Conservation (phyloP, 2,329 filamentous ascomycete genomes). For the Furcasterigmium sp. region DNA sequence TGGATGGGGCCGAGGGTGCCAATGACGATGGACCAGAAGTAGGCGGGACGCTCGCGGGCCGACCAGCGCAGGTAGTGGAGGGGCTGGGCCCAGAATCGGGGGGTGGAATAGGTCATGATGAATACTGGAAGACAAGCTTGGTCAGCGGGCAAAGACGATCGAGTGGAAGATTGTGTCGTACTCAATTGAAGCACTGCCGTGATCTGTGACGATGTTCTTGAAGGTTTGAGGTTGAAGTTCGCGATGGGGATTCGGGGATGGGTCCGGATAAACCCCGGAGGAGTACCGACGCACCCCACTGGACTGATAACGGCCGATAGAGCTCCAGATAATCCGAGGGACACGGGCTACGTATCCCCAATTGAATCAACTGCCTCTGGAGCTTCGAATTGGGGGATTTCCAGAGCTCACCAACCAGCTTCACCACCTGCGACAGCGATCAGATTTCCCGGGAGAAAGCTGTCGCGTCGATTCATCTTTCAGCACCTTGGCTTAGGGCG, state of each 20-base stretch:
- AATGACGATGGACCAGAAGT: conserved; percentile 81
- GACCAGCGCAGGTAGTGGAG: conserved; percentile 85
- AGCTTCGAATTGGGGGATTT: conserved; percentile 10
- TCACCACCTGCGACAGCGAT: conserved; percentile 3
- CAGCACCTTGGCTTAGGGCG: too few species aligned
- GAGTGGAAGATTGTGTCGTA: conserved; percentile 8
- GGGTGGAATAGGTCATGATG: conserved; percentile 56
- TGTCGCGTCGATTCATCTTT: conserved; percentile 11
- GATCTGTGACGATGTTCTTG: conserved; percentile 4
- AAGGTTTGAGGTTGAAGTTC: conserved; percentile 2
- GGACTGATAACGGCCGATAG: conserved; percentile 1
- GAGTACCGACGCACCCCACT: not conserved
- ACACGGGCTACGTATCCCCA: conserved; percentile 17
- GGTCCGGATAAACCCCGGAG: not conserved
- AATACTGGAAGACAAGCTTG: not conserved
- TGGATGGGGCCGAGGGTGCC: conserved; percentile 67
- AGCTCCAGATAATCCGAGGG: conserved; percentile 1
- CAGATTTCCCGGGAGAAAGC: conserved; percentile 4
- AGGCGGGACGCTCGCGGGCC: conserved; percentile 79
- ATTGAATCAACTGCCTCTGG: too few species aligned
- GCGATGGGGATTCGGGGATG: not conserved
- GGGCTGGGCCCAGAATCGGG: conserved; percentile 80
- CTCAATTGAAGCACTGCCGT: conserved; percentile 28
- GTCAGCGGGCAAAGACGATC: not conserved
- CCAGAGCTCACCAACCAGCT: not conserved